Percentiles rank a stretch among this genome's conserved stretches.
Conservation (phyloP, 2,329 filamentous ascomycete species). For the Apiospora koreana region DNA sequence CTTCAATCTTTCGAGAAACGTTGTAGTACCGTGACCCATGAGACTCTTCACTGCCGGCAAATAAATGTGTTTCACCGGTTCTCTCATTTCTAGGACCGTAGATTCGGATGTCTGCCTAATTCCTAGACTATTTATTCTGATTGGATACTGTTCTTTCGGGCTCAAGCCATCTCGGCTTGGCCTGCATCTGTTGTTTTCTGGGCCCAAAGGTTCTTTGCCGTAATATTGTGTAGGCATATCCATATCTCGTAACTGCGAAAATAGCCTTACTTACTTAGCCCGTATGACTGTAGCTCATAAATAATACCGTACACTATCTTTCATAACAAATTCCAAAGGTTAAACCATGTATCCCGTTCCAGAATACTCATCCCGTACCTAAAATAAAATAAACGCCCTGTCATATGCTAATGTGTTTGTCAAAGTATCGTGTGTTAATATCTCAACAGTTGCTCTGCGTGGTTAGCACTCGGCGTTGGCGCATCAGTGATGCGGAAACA, state of each 20-base stretch:
- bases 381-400: constrained; percentile 21
- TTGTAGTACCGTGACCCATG: not conserved
- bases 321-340: not conserved
- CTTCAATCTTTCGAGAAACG: not conserved
- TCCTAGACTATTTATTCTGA: not conserved
- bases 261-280: not conserved
- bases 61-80: not conserved
- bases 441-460: constrained; percentile 15
- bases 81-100: not conserved
- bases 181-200: not conserved
- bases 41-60: not conserved
- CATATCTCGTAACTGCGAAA: not conserved
- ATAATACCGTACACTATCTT: constrained; percentile 16
- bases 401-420: constrained; percentile 23
- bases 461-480: not conserved
- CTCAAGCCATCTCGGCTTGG: not conserved
- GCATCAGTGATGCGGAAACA: not conserved
- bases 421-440: constrained; percentile 17
- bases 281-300: not conserved
- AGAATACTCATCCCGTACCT: constrained; percentile 13
- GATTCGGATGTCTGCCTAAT: not conserved
- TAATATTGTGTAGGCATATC: not conserved
- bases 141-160: not conserved
- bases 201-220: not conserved
- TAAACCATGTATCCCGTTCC: constrained; percentile 16